Evolutionary conservation across 768 basidiomycete genomes (phyloP), one percentile per base, ranked within the genome.

Genomic region (Suillus placidus): DNA sequence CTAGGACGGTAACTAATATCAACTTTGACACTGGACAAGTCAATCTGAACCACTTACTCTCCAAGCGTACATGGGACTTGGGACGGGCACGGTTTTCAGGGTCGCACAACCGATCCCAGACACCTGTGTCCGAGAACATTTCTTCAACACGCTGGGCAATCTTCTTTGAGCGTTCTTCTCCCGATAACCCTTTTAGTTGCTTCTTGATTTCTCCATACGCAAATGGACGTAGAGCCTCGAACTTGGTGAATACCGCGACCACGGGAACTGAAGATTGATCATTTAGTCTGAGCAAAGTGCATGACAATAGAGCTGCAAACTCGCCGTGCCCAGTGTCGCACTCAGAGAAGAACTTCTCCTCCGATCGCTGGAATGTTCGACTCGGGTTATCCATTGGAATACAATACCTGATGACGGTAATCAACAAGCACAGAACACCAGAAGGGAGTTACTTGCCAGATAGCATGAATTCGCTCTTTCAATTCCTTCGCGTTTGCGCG

Each of bases 171-270:
- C 68, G 71, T n/a, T 65, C 40, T 34, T 67, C 32, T 34, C 47
- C 26, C 47, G 60, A 62, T 49, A 68, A 23, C 30, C 62, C 56
- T 52, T 64, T 16, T 12, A 72, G 63, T 32, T 63, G 14, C 12
- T 40, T 13, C 38, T 40, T 40, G 38, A 40, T 13, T 14, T 40
- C 13, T 40, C 69, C 58, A 51, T 68, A 75, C 56, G 73, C 72
- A 60, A 68, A 61, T 26, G 20, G 42, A 49, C 72, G 60, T 16
- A 78, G 61, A 23, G 69, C 74, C 63, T 81, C 80, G 57, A 75
- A 75, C 63, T 80, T 81, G 3, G 79, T 80, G 69, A 82, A 80
- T 43, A 82, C 62, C 0, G 71, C 74, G 37, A 82, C 70, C 4
- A 81, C 76, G 4, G 80, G 80, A 34, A 81, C 81, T 81, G 43